Evolutionary conservation across 1,284 basidiomycete genomes (phyloP).

Genomic region (Rhodotorula sp.): DNA sequence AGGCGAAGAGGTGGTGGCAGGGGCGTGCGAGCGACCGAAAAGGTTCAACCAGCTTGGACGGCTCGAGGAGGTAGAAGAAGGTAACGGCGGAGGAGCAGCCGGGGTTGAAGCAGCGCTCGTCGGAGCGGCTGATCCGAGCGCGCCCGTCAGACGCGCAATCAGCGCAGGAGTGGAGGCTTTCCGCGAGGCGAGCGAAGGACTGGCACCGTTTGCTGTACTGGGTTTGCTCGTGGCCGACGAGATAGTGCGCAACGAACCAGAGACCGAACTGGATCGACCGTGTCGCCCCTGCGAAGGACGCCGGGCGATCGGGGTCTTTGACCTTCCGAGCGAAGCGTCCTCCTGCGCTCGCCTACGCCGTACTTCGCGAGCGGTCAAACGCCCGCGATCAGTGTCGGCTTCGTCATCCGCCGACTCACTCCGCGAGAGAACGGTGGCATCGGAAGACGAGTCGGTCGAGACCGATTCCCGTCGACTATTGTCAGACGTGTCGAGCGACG

Average conservation of each 20-base stretch:
- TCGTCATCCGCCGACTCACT: not conserved
- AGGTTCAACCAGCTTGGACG: conserved; percentile 34
- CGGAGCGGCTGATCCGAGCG: not conserved
- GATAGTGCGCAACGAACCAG: conserved; percentile 15
- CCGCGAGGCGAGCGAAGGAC: not conserved
- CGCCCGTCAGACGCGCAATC: conserved; percentile 32
- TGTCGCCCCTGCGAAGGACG: not conserved
- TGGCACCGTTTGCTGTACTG: not conserved
- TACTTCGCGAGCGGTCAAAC: not conserved
- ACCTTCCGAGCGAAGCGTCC: conserved; percentile 5
- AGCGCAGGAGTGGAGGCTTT: conserved; percentile 36
- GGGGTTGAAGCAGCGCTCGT: not conserved
- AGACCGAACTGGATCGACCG: conserved; percentile 2
- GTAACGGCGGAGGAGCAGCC: not conserved
- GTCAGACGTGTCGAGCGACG: not conserved
- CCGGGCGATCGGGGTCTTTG: conserved; percentile 23
- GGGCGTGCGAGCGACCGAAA: conserved; percentile 13
- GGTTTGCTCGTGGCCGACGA: conserved; percentile 1
- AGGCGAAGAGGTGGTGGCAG: not conserved
- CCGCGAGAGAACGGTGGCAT: not conserved
- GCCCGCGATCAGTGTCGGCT: conserved; percentile 11
- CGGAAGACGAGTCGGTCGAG: not conserved
- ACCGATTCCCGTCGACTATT: not conserved
- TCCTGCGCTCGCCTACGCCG: not conserved
- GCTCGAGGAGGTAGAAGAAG: not conserved